Conservation (phyloP, 1,284 basidiomycete species). For the Ustilago vetiveriae region DNA sequence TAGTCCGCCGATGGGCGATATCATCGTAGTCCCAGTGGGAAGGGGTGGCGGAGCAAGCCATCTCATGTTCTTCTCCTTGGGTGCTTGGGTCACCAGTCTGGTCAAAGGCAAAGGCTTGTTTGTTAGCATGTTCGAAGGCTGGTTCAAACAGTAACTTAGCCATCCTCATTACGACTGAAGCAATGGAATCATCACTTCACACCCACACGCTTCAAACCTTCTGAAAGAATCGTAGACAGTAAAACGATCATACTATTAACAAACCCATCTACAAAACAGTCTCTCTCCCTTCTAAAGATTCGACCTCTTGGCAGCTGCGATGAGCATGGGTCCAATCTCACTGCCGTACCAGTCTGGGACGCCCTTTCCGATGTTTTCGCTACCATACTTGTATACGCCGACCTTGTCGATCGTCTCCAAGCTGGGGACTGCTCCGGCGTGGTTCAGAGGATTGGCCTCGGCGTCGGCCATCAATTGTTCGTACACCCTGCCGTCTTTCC, state of each 20-base stretch:
- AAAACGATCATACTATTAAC: too few species aligned
- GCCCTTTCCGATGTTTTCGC: slow-evolving; percentile 46
- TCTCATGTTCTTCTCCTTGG: slow-evolving; percentile 22
- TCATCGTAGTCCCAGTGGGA: slow-evolving; percentile 44
- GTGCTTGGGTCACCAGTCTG: slow-evolving; percentile 30
- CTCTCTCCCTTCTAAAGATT: slow-evolving; percentile 38
- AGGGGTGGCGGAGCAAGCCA: slow-evolving; percentile 34
- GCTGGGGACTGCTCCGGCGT: slow-evolving; percentile 38
- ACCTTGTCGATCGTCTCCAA: slow-evolving; percentile 40
- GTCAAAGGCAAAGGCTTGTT: slow-evolving; percentile 46
- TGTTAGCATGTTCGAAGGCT: slow-evolving; percentile 17
- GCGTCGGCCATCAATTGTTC: slow-evolving; percentile 76
- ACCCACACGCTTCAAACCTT: neutral
- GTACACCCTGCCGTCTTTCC: slow-evolving; percentile 76
- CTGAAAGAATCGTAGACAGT: too few species aligned
- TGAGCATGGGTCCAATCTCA: slow-evolving; percentile 52
- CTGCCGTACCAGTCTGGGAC: slow-evolving; percentile 54
- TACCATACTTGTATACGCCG: slow-evolving; percentile 51
- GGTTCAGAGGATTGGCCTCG: slow-evolving; percentile 76
- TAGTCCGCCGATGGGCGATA: neutral
- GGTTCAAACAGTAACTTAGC: slow-evolving; percentile 33
- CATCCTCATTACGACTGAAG: too few species aligned
- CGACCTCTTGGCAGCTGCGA: slow-evolving; percentile 33
- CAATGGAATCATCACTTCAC: too few species aligned
- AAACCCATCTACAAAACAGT: too few species aligned